Conservation (phyloP, 805 yeast species). For the Kodamaea kakaduensis region DNA sequence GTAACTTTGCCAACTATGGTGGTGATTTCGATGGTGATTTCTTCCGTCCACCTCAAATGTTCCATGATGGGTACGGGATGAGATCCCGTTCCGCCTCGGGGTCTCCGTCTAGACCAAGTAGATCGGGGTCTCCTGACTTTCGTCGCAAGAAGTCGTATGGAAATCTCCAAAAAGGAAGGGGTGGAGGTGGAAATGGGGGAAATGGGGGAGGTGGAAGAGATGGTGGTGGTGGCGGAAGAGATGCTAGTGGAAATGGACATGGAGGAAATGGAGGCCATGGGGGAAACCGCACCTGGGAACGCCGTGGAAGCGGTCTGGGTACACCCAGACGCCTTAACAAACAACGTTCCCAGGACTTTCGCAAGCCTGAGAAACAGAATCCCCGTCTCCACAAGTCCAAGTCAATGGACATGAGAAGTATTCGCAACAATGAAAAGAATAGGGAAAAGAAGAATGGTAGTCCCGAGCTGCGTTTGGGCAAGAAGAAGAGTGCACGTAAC, state of each 20-base stretch:
- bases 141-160: conserved; percentile 7
- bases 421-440: neutral
- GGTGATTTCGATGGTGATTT: too few relatives aligned
- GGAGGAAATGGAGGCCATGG: too few relatives aligned
- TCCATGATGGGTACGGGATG: neutral
- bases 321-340: conserved; percentile 13
- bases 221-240: too few relatives aligned
- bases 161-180: conserved; percentile 4
- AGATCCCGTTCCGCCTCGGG: conserved; percentile 6
- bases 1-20: too few relatives aligned
- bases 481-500: conserved; percentile 8
- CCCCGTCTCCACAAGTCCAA: conserved; percentile 12
- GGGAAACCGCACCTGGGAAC: conserved; percentile 1
- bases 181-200: too few relatives aligned
- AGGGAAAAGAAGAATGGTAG: conserved; percentile 1
- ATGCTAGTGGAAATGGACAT: too few relatives aligned
- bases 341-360: conserved; percentile 11
- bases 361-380: conserved; percentile 7
- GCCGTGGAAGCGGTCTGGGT: neutral
- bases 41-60: conserved; percentile 5
- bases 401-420: conserved; percentile 11
- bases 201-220: too few relatives aligned
- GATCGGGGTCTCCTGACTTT: conserved; percentile 3
- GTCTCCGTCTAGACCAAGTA: neutral
- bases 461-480: conserved; percentile 3